Evolutionary conservation across 2,329 filamentous ascomycete genomes (phyloP).

Genomic region (Penicillium verrucosum): DNA sequence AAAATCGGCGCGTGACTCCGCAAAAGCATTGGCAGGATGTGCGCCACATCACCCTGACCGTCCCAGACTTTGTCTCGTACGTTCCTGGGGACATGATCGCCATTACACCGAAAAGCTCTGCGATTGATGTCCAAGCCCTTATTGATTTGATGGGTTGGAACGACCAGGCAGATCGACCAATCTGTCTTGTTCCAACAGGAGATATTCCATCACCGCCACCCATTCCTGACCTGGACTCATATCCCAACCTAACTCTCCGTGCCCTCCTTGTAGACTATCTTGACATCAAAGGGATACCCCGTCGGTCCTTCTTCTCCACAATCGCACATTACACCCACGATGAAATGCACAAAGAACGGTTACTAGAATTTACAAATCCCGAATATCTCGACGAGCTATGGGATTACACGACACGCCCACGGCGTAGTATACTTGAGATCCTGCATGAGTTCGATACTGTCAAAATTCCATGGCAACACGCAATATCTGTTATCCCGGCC

Average conservation of each 20-base stretch:
- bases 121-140: slow-evolving; percentile 72
- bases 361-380: slow-evolving; percentile 77
- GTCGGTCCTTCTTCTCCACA: slow-evolving; percentile 77
- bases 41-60: slow-evolving; percentile 66
- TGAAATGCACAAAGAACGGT: slow-evolving; percentile 70
- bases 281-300: slow-evolving; percentile 85
- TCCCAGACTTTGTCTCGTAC: slow-evolving; percentile 48
- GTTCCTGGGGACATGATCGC: slow-evolving; percentile 74
- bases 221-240: slow-evolving; percentile 36
- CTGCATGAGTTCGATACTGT: slow-evolving; percentile 86
- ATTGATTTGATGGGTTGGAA: slow-evolving; percentile 78
- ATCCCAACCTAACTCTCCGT: slow-evolving; percentile 60
- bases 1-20: slow-evolving; percentile 74
- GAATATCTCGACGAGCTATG: slow-evolving; percentile 86
- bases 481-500: slow-evolving; percentile 70
- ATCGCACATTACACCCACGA: slow-evolving; percentile 73
- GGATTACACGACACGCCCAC: slow-evolving; percentile 89
- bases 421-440: slow-evolving; percentile 87
- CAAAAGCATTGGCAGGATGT: slow-evolving; percentile 88
- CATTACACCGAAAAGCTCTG: slow-evolving; percentile 84
- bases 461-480: slow-evolving; percentile 71
- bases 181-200: slow-evolving; percentile 51
- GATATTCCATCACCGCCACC: slow-evolving; percentile 27
- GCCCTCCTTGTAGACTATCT: slow-evolving; percentile 76
- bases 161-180: slow-evolving; percentile 63